Evolutionary conservation across 305 asterid genomes (phyloP).

Genomic region (Fraxinus xanthoxyloides): DNA sequence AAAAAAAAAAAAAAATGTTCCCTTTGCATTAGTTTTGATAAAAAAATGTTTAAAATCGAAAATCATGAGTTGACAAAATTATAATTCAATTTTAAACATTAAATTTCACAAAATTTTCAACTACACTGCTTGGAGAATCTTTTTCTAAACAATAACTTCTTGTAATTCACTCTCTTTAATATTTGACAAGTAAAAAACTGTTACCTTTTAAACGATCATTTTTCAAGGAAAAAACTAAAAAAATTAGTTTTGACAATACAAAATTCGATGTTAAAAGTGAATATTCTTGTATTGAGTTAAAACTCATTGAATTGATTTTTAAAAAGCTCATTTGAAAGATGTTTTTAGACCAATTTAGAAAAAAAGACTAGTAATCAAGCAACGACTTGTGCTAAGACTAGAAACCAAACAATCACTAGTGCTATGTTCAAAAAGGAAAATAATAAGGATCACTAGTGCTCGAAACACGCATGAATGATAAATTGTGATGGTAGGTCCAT

Average conservation of each 20-base stretch:
- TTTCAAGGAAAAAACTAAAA: too few species aligned
- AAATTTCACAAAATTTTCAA: too few species aligned
- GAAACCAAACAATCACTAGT: background rate
- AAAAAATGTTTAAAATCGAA: too few species aligned
- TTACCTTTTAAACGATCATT: too few species aligned
- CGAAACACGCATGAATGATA: background rate
- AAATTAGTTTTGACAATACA: background rate
- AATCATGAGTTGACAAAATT: too few species aligned
- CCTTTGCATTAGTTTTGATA: too few species aligned
- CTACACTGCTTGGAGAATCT: background rate
- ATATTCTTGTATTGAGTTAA: background rate
- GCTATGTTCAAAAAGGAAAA: too few species aligned
- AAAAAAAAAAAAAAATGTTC: too few species aligned
- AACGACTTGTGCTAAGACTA: too few species aligned
- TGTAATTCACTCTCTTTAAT: too few species aligned
- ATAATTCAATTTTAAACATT: too few species aligned
- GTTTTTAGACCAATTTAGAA: background rate
- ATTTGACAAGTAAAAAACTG: background rate
- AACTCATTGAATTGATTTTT: background rate
- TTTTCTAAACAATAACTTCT: background rate
- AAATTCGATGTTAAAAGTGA: background rate
- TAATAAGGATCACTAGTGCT: background rate
- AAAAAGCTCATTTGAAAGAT: too few species aligned
- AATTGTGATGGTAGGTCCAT: background rate
- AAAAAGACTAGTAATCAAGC: background rate